Conservation (phyloP, 2,329 filamentous ascomycete genomes). For the Talaromyces sp. region DNA sequence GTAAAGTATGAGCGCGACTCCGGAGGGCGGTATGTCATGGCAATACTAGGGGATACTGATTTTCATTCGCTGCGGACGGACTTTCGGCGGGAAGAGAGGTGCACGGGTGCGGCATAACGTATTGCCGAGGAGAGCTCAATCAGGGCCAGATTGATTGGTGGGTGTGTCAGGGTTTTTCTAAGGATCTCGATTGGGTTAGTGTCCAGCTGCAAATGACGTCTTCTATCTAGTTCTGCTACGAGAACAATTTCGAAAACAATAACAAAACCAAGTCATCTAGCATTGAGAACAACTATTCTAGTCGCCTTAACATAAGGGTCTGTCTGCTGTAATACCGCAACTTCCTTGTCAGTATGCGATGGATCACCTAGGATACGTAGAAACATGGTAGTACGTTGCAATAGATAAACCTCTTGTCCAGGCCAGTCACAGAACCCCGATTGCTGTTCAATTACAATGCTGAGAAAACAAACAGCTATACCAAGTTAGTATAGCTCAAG, state of each 20-base stretch:
- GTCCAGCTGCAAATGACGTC: constrained; percentile 12
- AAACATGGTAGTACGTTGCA: not conserved
- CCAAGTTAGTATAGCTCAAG: not conserved
- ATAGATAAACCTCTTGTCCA: not conserved
- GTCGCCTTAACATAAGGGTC: constrained; percentile 13
- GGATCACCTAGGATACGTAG: not conserved
- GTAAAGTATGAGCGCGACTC: constrained; percentile 15
- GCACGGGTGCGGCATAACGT: constrained; percentile 1
- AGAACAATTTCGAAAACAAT: not conserved
- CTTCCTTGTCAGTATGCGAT: constrained; percentile 1
- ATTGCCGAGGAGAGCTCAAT: constrained; percentile 7
- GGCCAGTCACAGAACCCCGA: constrained; percentile 9
- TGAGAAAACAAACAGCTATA: constrained; percentile 72
- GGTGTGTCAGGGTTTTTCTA: not conserved
- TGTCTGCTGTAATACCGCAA: constrained; percentile 1
- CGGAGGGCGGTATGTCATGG: constrained; percentile 14
- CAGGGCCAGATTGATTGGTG: constrained; percentile 5
- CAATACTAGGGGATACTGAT: constrained; percentile 6
- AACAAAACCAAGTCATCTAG: constrained; percentile 15
- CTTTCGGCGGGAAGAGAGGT: not conserved
- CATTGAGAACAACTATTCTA: constrained; percentile 14
- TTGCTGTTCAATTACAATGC: constrained; percentile 53
- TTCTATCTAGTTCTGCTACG: constrained; percentile 1
- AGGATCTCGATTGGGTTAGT: not conserved
- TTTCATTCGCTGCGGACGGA: constrained; percentile 1